Conservation (phyloP, 495 filamentous ascomycete species). For the Xylaria acuta region DNA sequence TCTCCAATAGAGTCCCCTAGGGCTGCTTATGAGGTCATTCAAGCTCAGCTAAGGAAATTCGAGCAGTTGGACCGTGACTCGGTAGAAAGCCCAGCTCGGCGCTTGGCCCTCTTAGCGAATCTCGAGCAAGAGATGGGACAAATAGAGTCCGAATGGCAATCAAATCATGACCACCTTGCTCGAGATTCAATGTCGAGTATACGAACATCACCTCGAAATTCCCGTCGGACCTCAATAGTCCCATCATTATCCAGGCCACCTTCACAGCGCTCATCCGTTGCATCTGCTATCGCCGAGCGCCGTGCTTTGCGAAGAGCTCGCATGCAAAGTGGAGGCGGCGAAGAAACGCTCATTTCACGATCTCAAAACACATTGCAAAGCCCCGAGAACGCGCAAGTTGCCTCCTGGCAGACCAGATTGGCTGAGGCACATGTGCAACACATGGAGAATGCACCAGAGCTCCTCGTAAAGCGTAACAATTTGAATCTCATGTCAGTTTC, state of each 20-base stretch:
- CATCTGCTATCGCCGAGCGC: slow-evolving; percentile 35
- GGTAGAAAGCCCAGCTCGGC: slow-evolving; percentile 41
- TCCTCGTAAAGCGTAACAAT: slow-evolving; percentile 43
- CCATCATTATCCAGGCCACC: slow-evolving; percentile 28
- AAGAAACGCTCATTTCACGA: slow-evolving; percentile 33
- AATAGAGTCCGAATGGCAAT: slow-evolving; percentile 58
- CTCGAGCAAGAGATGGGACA: slow-evolving; percentile 61
- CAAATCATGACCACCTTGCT: slow-evolving; percentile 52
- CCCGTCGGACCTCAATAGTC: slow-evolving; percentile 36
- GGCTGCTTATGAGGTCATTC: slow-evolving; percentile 55
- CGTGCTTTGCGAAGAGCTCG: slow-evolving; percentile 44
- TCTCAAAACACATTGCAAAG: slow-evolving; percentile 34
- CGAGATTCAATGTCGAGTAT: slow-evolving; percentile 57
- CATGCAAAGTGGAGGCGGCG: slow-evolving; percentile 37
- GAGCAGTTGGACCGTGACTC: slow-evolving; percentile 43
- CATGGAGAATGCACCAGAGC: slow-evolving; percentile 47
- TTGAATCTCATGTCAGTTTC: slow-evolving; percentile 50
- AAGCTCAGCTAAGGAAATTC: slow-evolving; percentile 55
- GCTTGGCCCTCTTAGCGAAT: slow-evolving; percentile 54
- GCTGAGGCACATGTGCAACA: slow-evolving; percentile 54
- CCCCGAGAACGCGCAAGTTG: slow-evolving; percentile 40
- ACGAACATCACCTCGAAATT: slow-evolving; percentile 41
- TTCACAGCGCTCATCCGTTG: slow-evolving; percentile 37
- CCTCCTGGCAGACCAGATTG: slow-evolving; percentile 42
- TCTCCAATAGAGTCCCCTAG: slow-evolving; percentile 58